Evolutionary conservation across 2,329 filamentous ascomycete species (phyloP), one percentile per base, ranked within the genome.

Genomic region (Penicillium sp.): DNA sequence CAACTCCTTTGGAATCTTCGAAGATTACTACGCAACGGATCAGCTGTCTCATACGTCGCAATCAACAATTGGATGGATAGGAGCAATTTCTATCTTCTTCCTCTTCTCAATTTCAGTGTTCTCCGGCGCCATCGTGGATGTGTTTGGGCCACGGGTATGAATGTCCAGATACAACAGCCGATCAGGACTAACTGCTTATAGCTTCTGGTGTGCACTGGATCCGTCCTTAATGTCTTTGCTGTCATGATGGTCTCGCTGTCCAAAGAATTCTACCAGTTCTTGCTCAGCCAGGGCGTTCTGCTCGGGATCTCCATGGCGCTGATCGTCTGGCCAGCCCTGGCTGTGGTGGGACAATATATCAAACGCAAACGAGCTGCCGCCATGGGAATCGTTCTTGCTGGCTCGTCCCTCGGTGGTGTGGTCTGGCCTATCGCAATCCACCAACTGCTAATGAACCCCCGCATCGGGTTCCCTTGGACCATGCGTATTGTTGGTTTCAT

Each of bases 401-500:
- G 63, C 2, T 66, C 63, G 0, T 65, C 63, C 0, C 34, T 65
- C 0, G 64, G 64, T 5, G 64, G 64, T 5, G 52, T 67, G 3
- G 48, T 67, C 2, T 67, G 60, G 59, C 64, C 64, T 0, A 59
- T 66, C 19, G 48, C 54, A 7, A 57, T 67, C 11, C 47, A 61
- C 9, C 46, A 58, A 14, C 33, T 65, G 2, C 36, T 67, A 4
- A 48, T 59, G 6, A 55, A 50, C 1, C 43, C 45, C 7, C 43
- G 29, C 1, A 31, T 65, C 2, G 50, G 59, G 0, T 67, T 59
- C 44, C 56, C 43, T 26, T 71, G 59, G 69, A 71, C 51, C 16
- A 68, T 61, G 53, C 57, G 66, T 4, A 64, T 59, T 7, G 55
- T 67, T 3, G 69, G 61, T 1, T 72, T 71, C 23, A 62, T 62